Evolutionary conservation across 257 asterid species (phyloP).

Genomic region (Solanum commersonii): DNA sequence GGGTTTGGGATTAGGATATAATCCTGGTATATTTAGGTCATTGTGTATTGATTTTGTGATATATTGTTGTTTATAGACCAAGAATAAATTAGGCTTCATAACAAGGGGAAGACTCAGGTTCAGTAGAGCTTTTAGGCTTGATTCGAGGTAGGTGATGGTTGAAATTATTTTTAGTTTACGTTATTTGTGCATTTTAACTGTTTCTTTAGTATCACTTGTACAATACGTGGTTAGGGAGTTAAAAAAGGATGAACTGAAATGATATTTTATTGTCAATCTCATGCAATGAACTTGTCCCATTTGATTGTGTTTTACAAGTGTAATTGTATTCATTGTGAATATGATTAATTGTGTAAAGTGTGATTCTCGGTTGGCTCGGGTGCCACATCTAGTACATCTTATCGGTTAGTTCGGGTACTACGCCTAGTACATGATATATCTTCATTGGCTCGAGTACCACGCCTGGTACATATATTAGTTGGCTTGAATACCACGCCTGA

Average conservation of each 20-base stretch:
- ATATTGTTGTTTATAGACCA: not conserved
- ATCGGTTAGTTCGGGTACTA: too few relatives aligned
- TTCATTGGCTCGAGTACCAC: not conserved
- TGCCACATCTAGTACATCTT: not conserved
- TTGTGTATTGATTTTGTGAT: not conserved
- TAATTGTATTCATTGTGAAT: not conserved
- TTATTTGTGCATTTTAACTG: too few relatives aligned
- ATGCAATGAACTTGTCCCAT: not conserved
- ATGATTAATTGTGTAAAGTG: not conserved
- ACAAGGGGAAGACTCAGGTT: not conserved
- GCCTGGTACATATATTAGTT: too few relatives aligned
- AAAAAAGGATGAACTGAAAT: too few relatives aligned
- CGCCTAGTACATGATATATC: rapidly evolving
- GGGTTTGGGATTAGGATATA: not conserved
- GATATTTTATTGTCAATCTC: too few relatives aligned
- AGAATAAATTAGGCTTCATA: not conserved
- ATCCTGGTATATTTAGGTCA: too few relatives aligned
- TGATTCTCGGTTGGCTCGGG: not conserved
- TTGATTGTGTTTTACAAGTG: not conserved
- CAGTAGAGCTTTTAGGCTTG: not conserved
- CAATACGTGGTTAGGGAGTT: not conserved
- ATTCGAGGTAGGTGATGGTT: not conserved
- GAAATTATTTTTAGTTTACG: too few relatives aligned
- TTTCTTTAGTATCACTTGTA: not conserved
- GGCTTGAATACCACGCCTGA: not conserved